A percentile compares a stretch with the other conserved stretches of the same genome.
These are phyloP conservation scores for Saxophila tyrrhenica DNA, from an alignment of 495 filamentous ascomycete genomes.

Conservation along the genomic window DNA sequence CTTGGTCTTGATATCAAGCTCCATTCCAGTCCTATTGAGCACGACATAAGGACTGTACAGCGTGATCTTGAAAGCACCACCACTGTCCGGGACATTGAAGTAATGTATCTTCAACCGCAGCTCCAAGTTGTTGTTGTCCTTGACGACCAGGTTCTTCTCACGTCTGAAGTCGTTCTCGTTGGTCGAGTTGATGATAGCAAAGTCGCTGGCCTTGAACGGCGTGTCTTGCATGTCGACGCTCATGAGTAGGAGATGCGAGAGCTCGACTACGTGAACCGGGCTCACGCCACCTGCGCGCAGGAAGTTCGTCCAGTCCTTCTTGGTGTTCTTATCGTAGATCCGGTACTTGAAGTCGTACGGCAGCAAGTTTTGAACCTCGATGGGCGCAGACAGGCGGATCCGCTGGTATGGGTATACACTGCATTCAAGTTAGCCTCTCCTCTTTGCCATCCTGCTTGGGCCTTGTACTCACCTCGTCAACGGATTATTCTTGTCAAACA, in stretches of 20 bases:
- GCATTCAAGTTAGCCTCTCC: slow-evolving; percentile 26
- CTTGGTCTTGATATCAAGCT: slow-evolving; percentile 82
- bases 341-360: slow-evolving; percentile 98
- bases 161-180: slow-evolving; percentile 76
- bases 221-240: slow-evolving; percentile 96
- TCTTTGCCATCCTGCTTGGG: too few species aligned
- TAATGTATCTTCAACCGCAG: slow-evolving; percentile 82
- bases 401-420: slow-evolving; percentile 90
- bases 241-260: slow-evolving; percentile 82
- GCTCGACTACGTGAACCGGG: slow-evolving; percentile 90
- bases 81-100: slow-evolving; percentile 82
- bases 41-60: slow-evolving; percentile 89
- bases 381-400: slow-evolving; percentile 75
- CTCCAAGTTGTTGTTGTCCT: slow-evolving; percentile 67
- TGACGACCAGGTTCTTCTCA: slow-evolving; percentile 67
- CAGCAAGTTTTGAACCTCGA: slow-evolving; percentile 88
- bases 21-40: slow-evolving; percentile 85
- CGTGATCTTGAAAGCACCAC: slow-evolving; percentile 90
- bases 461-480: slow-evolving; percentile 51
- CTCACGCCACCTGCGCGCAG: slow-evolving; percentile 89
- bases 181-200: slow-evolving; percentile 89
- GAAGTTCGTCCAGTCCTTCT: slow-evolving; percentile 98
- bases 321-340: slow-evolving; percentile 95
- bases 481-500: slow-evolving; percentile 68
- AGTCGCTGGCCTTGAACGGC: slow-evolving; percentile 86